Percentiles rank a stretch among this genome's conserved stretches.
Conservation (phyloP, 257 asterid genomes). For the Henckelia pumila region DNA sequence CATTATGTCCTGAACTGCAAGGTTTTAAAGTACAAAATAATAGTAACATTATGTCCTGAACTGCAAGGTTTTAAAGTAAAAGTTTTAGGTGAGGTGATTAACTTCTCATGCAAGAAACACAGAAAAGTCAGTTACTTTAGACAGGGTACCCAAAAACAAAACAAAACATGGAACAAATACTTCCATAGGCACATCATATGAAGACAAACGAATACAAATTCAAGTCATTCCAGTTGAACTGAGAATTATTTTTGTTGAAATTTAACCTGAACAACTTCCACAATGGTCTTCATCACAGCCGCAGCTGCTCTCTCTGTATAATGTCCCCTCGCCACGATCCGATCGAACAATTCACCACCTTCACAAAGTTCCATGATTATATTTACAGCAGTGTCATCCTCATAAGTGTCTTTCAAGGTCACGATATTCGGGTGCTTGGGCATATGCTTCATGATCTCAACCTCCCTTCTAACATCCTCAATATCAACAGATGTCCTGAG, state of each 20-base stretch:
- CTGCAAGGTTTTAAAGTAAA: not conserved
- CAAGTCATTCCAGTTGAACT: not conserved
- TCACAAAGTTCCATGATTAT: slow-evolving; percentile 77
- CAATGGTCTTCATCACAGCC: slow-evolving; percentile 53
- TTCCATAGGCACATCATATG: not conserved
- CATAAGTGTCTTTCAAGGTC: slow-evolving; percentile 55
- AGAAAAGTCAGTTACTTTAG: not conserved
- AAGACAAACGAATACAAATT: not conserved
- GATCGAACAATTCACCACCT: slow-evolving; percentile 73
- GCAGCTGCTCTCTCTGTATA: slow-evolving; percentile 79
- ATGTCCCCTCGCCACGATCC: slow-evolving; percentile 75
- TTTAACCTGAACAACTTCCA: slow-evolving; percentile 69
- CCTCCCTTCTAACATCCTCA: slow-evolving; percentile 79
- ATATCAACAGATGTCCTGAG: slow-evolving; percentile 64
- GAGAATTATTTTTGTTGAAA: not conserved
- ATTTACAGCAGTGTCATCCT: slow-evolving; percentile 61
- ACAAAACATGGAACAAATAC: not conserved
- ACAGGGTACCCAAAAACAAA: not conserved
- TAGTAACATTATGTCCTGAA: not conserved
- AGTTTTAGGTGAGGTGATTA: not conserved
- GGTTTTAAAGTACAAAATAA: not conserved
- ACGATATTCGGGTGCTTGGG: slow-evolving; percentile 67
- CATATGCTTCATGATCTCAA: slow-evolving; percentile 70
- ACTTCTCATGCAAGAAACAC: not conserved
- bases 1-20: not conserved